phyloP scores from a whole-genome alignment of 2,329 filamentous ascomycete genomes.

The Aspergillus piperis region DNA sequence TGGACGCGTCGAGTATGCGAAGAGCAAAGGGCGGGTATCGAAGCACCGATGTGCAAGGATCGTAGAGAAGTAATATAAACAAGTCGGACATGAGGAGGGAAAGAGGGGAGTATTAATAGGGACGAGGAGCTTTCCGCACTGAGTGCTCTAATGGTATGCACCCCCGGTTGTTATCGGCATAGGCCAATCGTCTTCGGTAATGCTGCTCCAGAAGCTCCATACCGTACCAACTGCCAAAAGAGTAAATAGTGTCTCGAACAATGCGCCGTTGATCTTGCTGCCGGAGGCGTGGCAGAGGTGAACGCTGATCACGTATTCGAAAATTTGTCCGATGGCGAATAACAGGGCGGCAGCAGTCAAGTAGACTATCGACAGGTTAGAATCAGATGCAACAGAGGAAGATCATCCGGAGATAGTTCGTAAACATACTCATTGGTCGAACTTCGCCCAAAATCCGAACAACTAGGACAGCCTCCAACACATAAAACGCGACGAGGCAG shows the following conservation, averaged over 20 bases:
- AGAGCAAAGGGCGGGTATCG: constrained; percentile 10
- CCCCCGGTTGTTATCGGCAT: constrained; percentile 43
- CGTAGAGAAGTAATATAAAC: constrained; percentile 9
- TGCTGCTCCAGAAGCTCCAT: constrained; percentile 98
- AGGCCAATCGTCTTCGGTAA: constrained; percentile 98
- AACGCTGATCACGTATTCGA: constrained; percentile 90
- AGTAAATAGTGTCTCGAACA: constrained; percentile 94
- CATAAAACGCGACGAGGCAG: constrained; percentile 84
- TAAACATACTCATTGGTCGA: constrained; percentile 75
- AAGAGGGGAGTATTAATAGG: constrained; percentile 19
- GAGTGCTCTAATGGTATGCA: constrained; percentile 31
- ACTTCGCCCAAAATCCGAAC: constrained; percentile 82
- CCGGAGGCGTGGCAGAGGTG: constrained; percentile 82
- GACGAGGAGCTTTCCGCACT: neutral
- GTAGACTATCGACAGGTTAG: constrained; percentile 59
- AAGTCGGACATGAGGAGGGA: constrained; percentile 2
- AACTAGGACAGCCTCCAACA: constrained; percentile 81
- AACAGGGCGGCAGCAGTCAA: constrained; percentile 71
- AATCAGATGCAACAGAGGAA: neutral
- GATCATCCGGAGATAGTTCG: neutral
- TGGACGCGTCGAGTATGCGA: constrained; percentile 1
- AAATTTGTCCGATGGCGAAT: constrained; percentile 90
- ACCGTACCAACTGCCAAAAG: constrained; percentile 77
- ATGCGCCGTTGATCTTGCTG: constrained; percentile 86
- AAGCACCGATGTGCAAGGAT: constrained; percentile 12